Base-by-base conservation (phyloP, 306 rosid species). In the Glycyrrhiza uralensis region DNA sequence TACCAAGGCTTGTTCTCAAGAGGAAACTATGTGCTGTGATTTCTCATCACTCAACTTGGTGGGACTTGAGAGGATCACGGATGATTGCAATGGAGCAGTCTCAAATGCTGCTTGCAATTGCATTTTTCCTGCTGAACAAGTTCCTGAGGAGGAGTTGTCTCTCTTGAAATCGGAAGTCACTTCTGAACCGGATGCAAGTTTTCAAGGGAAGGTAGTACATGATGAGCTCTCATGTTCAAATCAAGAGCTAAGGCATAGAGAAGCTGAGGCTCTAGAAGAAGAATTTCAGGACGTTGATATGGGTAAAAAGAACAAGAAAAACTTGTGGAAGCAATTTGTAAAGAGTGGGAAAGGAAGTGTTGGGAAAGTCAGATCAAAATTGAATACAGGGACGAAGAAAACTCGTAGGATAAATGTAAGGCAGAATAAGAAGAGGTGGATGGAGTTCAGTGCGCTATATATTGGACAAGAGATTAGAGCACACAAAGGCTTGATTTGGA, bases 401-500 rank as follows among this genome's bases (percentile, higher is more conserved):
- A 62, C 44, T 29, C 19, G 67, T 23, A 85, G 83, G 49, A 64
- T 86, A 23, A 82, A 77, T 81, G 92, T 89, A 15, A 26, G 4
- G 36, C 87, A 74, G 68, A 81, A 79, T 13, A 89, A 90, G 26
- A 89, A 87, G 81, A 79, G 74, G 64, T 87, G 85, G 75, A 74
- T 68, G 80, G 95, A 94, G 79, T 79, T 89, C 19, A 80, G 92
- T 49, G 96, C 92, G 8, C 17, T 90, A 29, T 87, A 80, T 49
- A 52, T 60, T 29, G 93, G 87, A 60, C 99, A 94, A 80, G 86
- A 91, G 78, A 81, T 94, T 68, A 41, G 26, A 68, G 99, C 96
- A 9, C 99, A 94, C 79, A 69, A 80, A 22, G 98, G 98, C 64
- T 61, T 85, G 44, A 84, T 94, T 56, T 82, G 96, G 92, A 80